Evolutionary conservation across 805 yeast genomes (phyloP).

Genomic region (Candida glaebosa): DNA sequence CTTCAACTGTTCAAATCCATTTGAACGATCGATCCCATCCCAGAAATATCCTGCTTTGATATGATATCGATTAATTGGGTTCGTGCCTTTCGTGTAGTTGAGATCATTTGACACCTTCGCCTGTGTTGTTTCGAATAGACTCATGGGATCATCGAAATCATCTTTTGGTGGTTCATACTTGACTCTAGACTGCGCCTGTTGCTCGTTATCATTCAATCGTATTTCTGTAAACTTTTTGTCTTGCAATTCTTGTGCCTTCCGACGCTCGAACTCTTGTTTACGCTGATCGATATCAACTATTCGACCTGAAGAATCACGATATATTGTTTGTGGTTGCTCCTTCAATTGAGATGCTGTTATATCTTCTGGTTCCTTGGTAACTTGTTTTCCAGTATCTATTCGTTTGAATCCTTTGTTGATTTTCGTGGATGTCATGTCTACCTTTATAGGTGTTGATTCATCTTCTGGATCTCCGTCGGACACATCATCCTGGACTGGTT

Average conservation of each 20-base stretch:
- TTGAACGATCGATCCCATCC: conserved; percentile 85
- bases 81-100: conserved; percentile 46
- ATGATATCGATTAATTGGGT: conserved; percentile 68
- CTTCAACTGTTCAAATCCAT: conserved; percentile 75
- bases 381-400: conserved; percentile 26
- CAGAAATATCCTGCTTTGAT: conserved; percentile 79
- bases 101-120: conserved; percentile 10
- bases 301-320: conserved; percentile 62
- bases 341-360: background rate
- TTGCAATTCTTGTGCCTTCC: conserved; percentile 14
- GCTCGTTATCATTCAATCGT: conserved; percentile 33
- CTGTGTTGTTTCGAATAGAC: conserved; percentile 34
- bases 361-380: conserved; percentile 2
- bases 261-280: conserved; percentile 20
- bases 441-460: conserved; percentile 22
- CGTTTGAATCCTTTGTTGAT: conserved; percentile 32
- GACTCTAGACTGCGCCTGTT: conserved; percentile 21
- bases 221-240: conserved; percentile 23
- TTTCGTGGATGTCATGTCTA: conserved; percentile 13
- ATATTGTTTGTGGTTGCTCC: conserved; percentile 36
- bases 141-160: conserved; percentile 64
- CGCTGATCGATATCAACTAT: conserved; percentile 39
- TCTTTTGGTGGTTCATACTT: conserved; percentile 22
- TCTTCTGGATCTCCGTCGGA: conserved; percentile 9
- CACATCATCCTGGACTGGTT: conserved; percentile 8